phyloP scores from a whole-genome alignment of 2,329 filamentous ascomycete genomes.

The Exophiala spinifera region DNA sequence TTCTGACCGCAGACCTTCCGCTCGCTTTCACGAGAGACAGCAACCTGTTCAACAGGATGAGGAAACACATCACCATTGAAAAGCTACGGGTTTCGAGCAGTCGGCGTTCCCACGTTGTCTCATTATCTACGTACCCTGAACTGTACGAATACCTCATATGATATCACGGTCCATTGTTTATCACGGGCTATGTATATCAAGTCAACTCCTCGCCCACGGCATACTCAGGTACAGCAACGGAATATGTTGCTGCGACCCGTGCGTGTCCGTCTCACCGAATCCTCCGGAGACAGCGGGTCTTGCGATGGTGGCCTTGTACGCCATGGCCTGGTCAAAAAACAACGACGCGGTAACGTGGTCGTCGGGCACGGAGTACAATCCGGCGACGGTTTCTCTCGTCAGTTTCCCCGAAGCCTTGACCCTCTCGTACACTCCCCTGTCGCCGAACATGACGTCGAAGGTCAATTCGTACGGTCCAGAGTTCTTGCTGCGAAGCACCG shows the following conservation, averaged over 20 bases:
- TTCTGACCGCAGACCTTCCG: too few relatives aligned
- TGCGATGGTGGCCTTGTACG: constrained; percentile 47
- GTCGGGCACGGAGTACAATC: constrained; percentile 27
- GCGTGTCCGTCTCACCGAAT: constrained; percentile 39
- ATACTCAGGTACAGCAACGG: constrained; percentile 33
- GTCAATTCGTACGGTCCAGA: constrained; percentile 52
- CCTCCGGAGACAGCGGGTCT: constrained; percentile 35
- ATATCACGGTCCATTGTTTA: too few relatives aligned
- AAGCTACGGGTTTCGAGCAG: too few relatives aligned
- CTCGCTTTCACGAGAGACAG: too few relatives aligned
- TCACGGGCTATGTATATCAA: too few relatives aligned
- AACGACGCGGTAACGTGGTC: constrained; percentile 34
- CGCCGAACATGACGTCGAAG: constrained; percentile 50
- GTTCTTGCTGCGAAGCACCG: constrained; percentile 50
- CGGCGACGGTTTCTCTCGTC: constrained; percentile 28
- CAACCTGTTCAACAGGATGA: constrained; percentile 31
- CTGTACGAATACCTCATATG: too few relatives aligned
- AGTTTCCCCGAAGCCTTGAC: constrained; percentile 40
- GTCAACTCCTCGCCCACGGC: not conserved
- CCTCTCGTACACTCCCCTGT: constrained; percentile 32
- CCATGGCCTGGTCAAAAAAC: constrained; percentile 46
- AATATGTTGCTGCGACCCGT: constrained; percentile 41
- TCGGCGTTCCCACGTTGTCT: too few relatives aligned
- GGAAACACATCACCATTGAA: constrained; percentile 28
- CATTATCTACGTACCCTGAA: too few relatives aligned